phyloP scores from a whole-genome alignment of 257 asterid genomes.

The Fraxinus quadrangulata region DNA sequence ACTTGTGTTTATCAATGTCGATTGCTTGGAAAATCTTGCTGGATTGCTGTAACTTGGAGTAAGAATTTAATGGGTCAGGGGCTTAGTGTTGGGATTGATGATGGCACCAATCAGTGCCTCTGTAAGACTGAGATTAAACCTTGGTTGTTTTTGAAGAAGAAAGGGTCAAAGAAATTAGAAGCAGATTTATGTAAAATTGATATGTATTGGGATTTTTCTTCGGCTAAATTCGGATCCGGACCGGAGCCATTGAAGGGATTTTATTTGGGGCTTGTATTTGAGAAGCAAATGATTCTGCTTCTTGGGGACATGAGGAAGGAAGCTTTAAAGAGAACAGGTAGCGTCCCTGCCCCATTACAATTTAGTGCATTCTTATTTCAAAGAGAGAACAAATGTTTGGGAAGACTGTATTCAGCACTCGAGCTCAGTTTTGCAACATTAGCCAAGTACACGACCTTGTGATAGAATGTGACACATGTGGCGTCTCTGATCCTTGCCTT shows the following conservation, averaged over 20 bases:
- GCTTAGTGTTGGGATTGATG: constrained; percentile 38
- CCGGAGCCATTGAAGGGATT: constrained; percentile 47
- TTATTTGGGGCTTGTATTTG: constrained; percentile 35
- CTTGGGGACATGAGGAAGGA: constrained; percentile 48
- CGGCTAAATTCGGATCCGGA: constrained; percentile 45
- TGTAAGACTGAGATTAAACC: constrained; percentile 45
- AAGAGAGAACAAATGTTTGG: constrained; percentile 42
- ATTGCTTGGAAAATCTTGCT: constrained; percentile 43
- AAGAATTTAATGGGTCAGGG: constrained; percentile 51
- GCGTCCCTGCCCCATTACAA: constrained; percentile 19
- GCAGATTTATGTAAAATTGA: constrained; percentile 29
- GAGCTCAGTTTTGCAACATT: constrained; percentile 35
- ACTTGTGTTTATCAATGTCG: constrained; percentile 35
- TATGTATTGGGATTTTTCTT: constrained; percentile 46
- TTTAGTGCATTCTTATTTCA: constrained; percentile 31
- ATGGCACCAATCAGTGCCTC: constrained; percentile 30
- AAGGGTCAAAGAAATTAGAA: constrained; percentile 42
- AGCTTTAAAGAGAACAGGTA: constrained; percentile 34
- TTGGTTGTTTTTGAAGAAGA: constrained; percentile 43
- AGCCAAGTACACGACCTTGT: constrained; percentile 38
- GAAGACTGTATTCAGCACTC: constrained; percentile 35
- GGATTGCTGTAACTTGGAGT: constrained; percentile 41
- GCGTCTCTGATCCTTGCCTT: constrained; percentile 31
- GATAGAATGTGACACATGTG: constrained; percentile 38
- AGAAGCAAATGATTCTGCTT: constrained; percentile 37